Evolutionary conservation across 179 eudicot genomes (phyloP).

Genomic region (Heliamphora pulchella): DNA sequence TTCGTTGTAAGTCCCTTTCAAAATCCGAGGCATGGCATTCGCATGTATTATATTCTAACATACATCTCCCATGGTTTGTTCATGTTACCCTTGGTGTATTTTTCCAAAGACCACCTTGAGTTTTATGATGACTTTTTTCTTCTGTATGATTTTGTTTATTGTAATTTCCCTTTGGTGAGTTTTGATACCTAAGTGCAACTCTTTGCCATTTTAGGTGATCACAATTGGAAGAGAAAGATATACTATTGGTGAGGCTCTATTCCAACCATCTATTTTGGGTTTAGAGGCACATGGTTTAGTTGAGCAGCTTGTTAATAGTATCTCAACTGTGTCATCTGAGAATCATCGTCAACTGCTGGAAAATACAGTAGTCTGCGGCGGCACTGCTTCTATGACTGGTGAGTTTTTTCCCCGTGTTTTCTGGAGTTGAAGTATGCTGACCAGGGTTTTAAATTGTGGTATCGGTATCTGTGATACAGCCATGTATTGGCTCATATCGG

Average conservation of each 20-base stretch:
- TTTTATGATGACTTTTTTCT: too few species aligned
- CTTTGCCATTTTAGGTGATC: slow-evolving; percentile 49
- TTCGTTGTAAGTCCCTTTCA: too few species aligned
- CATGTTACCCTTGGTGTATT: too few species aligned
- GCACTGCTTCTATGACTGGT: slow-evolving; percentile 68
- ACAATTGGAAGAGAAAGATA: slow-evolving; percentile 68
- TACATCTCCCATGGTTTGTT: too few species aligned
- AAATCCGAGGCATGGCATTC: too few species aligned
- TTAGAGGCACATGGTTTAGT: slow-evolving; percentile 89
- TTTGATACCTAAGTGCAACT: background rate
- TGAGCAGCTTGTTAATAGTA: slow-evolving; percentile 85
- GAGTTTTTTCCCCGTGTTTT: slow-evolving; percentile 16
- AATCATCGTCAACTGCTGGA: slow-evolving; percentile 90
- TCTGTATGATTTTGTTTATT: background rate
- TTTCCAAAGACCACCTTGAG: too few species aligned
- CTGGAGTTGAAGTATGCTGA: background rate
- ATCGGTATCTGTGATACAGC: too few species aligned
- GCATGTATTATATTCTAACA: too few species aligned
- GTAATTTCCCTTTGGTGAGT: background rate
- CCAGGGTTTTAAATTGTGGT: too few species aligned
- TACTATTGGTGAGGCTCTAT: slow-evolving; percentile 83
- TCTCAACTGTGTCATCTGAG: slow-evolving; percentile 73
- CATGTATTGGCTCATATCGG: too few species aligned
- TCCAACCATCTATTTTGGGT: slow-evolving; percentile 71
- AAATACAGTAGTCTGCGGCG: slow-evolving; percentile 92